Evolutionary conservation across 177 flowering plant genomes (phyloP), one percentile per base, ranked within the genome.

Genomic region (Telopea speciosissima): DNA sequence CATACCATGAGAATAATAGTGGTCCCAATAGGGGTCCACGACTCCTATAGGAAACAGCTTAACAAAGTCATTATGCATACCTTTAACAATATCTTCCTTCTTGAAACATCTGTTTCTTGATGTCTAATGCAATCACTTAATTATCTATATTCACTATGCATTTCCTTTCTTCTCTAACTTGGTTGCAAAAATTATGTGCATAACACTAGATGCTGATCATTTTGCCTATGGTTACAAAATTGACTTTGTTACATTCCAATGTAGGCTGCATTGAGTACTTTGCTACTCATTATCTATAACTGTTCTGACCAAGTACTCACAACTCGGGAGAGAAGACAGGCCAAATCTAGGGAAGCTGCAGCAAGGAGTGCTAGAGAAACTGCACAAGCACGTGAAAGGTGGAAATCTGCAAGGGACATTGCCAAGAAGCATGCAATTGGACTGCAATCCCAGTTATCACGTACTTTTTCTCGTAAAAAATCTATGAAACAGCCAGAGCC

Each of bases 241-340:
- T 76, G 26, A 72, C 66, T 58, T 31, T 44, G 63, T 66, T 52
- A 69, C 62, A 65, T 72, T 59, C 24, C 23, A 72, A 33, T 65
- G 72, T 59, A 95, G 99, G 97, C 79, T 70, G 96, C 85, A 56
- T 74, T 92, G 70, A 74, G 83, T 70, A 78, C 89, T 71, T 60
- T 90, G 70, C 88, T 94, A 61, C 75, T 94, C 63, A 85, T 92
- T 45, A 85, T 93, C 31, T 90, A 92, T 70, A 90, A 87, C 83
- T 93, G 93, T 69, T 91, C 97, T 24, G 98, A 89, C 44, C 98
- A 89, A 90, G 96, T 92, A 64, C 86, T 93, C 72, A 80, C 89
- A 25, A 83, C 85, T 58, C 84, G 96, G 66, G 98, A 86, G 79
- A 89, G 78, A 80, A 83, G 87, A 63, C 83, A 84, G 65, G 98